Percentiles rank a stretch among this genome's conserved stretches.
Conservation (phyloP, 1,139 yeast genomes). For the Geotrichum bryndzae region DNA sequence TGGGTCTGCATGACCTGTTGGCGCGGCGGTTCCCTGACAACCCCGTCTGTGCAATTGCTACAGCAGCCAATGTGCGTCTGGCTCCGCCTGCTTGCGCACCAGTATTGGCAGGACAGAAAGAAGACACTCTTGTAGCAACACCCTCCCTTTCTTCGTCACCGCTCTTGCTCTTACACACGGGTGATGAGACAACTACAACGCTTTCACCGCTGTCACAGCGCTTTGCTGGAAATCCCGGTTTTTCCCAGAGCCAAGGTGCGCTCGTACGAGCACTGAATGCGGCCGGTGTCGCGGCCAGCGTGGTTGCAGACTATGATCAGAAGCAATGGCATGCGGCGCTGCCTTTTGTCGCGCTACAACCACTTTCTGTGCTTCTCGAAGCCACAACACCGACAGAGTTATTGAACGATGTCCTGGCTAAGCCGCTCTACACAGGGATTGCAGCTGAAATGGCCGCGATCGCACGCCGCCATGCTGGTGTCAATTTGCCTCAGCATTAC, state of each 20-base stretch:
- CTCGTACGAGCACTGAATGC: slow-evolving; percentile 10
- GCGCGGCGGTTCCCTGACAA: slow-evolving; percentile 26
- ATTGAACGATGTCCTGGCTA: slow-evolving; percentile 64
- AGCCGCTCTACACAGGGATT: slow-evolving; percentile 76
- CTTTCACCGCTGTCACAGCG: slow-evolving; percentile 20
- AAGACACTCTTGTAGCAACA: slow-evolving; percentile 6
- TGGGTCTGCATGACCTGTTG: slow-evolving; percentile 30
- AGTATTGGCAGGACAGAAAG: slow-evolving; percentile 11
- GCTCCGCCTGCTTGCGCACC: slow-evolving; percentile 14
- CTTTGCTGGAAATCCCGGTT: slow-evolving; percentile 13
- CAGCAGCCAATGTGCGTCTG: slow-evolving; percentile 19
- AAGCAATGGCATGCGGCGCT: slow-evolving; percentile 83
- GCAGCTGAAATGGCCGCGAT: slow-evolving; percentile 15
- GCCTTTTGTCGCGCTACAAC: slow-evolving; percentile 72
- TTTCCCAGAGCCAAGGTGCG: slow-evolving; percentile 6
- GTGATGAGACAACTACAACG: slow-evolving; percentile 19
- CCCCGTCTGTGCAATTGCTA: slow-evolving; percentile 26
- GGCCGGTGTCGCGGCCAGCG: slow-evolving; percentile 16
- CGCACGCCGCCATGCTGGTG: slow-evolving; percentile 13
- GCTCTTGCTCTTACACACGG: slow-evolving; percentile 13
- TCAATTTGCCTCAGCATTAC: slow-evolving; percentile 14
- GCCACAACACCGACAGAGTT: slow-evolving; percentile 55
- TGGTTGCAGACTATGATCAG: slow-evolving; percentile 16
- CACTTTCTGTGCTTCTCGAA: slow-evolving; percentile 68
- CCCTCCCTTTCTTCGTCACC: slow-evolving; percentile 12